Evolutionary conservation across 2,329 filamentous ascomycete genomes (phyloP).

Genomic region (Gliomastix tumulicola): DNA sequence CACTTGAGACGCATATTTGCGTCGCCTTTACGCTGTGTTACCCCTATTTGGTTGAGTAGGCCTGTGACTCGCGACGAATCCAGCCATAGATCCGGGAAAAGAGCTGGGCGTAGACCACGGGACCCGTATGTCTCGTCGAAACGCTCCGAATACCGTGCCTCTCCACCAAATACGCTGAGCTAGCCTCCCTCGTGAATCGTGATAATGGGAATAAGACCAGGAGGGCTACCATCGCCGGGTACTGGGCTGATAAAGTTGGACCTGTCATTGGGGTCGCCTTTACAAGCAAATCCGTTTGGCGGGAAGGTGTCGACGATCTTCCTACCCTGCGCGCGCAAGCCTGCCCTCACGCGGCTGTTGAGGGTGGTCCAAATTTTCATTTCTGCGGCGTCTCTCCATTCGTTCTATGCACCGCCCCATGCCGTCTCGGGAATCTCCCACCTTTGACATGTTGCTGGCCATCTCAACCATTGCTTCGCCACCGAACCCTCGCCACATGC

Average conservation of each 20-base stretch:
- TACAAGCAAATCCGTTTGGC: background rate
- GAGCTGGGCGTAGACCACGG: background rate
- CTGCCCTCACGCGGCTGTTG: background rate
- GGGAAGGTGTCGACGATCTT: background rate
- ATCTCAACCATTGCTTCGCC: background rate
- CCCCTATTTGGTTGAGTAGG: background rate
- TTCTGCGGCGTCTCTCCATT: background rate
- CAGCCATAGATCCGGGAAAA: background rate
- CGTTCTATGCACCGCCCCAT: background rate
- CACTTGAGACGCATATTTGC: background rate
- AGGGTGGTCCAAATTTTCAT: background rate
- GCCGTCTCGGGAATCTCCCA: background rate
- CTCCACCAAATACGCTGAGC: too few species aligned
- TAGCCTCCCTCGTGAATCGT: too few species aligned
- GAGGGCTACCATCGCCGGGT: too few species aligned
- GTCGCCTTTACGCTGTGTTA: background rate
- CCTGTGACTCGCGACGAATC: background rate
- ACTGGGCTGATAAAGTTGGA: too few species aligned
- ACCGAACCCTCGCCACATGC: background rate
- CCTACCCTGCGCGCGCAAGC: background rate
- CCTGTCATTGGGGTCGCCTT: too few species aligned
- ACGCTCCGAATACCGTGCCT: too few species aligned
- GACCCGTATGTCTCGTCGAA: too few species aligned
- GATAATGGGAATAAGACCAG: too few species aligned
- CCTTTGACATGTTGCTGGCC: background rate